Evolutionary conservation across 1,139 yeast species (phyloP).

Genomic region (Candida sp.): DNA sequence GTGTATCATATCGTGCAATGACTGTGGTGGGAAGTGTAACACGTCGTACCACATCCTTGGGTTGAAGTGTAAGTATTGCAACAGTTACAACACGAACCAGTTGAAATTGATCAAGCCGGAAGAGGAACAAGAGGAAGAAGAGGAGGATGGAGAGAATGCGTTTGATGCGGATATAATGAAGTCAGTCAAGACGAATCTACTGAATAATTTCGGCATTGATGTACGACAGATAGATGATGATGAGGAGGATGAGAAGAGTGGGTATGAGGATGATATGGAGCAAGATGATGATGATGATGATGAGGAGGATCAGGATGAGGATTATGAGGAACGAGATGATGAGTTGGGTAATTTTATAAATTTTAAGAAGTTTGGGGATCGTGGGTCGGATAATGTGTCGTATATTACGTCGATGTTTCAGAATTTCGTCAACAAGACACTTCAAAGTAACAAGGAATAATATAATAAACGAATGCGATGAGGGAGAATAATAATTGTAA

Average conservation of each 20-base stretch:
- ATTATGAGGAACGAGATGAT: constrained; percentile 20
- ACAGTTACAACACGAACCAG: constrained; percentile 85
- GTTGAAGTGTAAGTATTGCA: constrained; percentile 83
- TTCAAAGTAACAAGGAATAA: not conserved
- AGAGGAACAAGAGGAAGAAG: constrained; percentile 41
- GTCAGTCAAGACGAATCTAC: constrained; percentile 39
- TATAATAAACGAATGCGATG: not conserved
- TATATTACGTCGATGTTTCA: constrained; percentile 44
- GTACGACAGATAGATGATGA: constrained; percentile 9
- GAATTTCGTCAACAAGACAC: constrained; percentile 36
- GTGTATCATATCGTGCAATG: constrained; percentile 82
- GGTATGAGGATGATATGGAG: constrained; percentile 16
- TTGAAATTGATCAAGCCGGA: constrained; percentile 63
- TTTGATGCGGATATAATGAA: constrained; percentile 28
- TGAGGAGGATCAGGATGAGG: constrained; percentile 22
- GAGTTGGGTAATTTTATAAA: constrained; percentile 28
- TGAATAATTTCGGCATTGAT: constrained; percentile 42
- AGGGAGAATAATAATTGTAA: not conserved
- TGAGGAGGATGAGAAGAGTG: constrained; percentile 13
- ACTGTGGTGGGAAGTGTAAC: constrained; percentile 84
- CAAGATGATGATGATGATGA: constrained; percentile 14
- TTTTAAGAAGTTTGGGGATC: constrained; percentile 30
- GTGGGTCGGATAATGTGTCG: constrained; percentile 25
- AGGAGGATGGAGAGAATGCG: constrained; percentile 10
- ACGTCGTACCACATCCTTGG: constrained; percentile 86